Base-by-base conservation (phyloP, 345 rosid genomes). In the Populus nigra region DNA sequence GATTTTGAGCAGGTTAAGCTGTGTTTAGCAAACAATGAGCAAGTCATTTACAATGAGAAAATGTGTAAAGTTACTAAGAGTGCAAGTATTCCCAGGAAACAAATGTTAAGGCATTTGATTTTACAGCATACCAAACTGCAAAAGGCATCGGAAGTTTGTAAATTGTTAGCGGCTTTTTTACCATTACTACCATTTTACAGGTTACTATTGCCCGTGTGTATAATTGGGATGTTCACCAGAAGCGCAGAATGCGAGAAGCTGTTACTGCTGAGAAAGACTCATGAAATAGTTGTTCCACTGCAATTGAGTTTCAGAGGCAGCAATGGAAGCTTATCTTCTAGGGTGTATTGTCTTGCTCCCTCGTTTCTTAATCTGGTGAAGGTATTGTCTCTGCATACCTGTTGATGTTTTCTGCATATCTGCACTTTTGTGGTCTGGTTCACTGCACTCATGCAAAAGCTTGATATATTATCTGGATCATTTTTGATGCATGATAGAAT, bases 151-250 rank as follows among this genome's bases (percentile, higher is more conserved):
- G 18, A 69, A 53, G 36, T 7, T 35, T 22, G 5, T 18, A 38
- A 45, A 73, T 36, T 12, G n/a, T 25, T 13, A 1, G 43, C 31
- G 17, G 17, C 53, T 35, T 53, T 33, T 41, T 77, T 63, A 76
- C 73, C 27, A 17, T 25, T n/a, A 43, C 61, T 33, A 41, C 67
- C 68, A 13, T 50, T 75, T 71, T 49, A 38, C 88, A 96, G 99
- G 98, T 96, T 39, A 92, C 97, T 0, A 81, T 91, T 68, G 97
- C 98, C 13, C 94, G 95, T 41, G 88, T 94, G 69, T 91, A 94
- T 82, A 91, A 93, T 80, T 94, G 92, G 91, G 98, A 93, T 79
- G 97, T 94, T 82, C 98, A 89, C 79, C 97, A 91, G 29, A 59
- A 59, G 84, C 91, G 94, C 65, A 90, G 94, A 78, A 81, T 86